Percentiles rank a stretch among this genome's conserved stretches.
Conservation (phyloP, 2,329 filamentous ascomycete genomes). For the Paraconiothyrium brasiliense region DNA sequence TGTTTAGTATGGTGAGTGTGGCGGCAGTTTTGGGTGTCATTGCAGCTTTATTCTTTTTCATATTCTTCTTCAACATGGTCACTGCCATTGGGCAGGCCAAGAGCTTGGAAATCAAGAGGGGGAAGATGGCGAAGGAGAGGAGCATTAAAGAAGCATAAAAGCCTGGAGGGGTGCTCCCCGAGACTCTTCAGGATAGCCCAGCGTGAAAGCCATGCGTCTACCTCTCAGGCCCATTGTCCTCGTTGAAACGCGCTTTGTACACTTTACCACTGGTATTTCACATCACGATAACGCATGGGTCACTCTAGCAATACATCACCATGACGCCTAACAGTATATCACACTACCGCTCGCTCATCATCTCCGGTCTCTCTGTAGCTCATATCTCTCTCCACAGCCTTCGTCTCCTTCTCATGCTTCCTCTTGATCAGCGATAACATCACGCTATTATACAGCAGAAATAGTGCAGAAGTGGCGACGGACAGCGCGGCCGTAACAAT, state of each 20-base stretch:
- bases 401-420: constrained; percentile 43
- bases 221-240: too few relatives aligned
- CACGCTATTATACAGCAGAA: constrained; percentile 49
- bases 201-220: too few relatives aligned
- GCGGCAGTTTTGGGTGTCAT: constrained; percentile 39
- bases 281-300: too few relatives aligned
- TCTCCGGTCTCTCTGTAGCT: background rate
- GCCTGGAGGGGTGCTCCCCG: too few relatives aligned
- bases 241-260: too few relatives aligned
- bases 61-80: constrained; percentile 50
- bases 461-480: constrained; percentile 43
- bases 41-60: constrained; percentile 37
- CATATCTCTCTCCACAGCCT: constrained; percentile 23
- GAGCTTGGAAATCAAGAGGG: constrained; percentile 48
- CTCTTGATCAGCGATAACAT: constrained; percentile 45
- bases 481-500: constrained; percentile 49
- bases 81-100: constrained; percentile 43
- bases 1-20: constrained; percentile 48
- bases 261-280: too few relatives aligned
- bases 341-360: background rate
- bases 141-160: constrained; percentile 10
- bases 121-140: constrained; percentile 22
- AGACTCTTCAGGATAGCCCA: too few relatives aligned
- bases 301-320: too few relatives aligned
- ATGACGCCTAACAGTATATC: too few relatives aligned